Evolutionary conservation across 345 rosid genomes (phyloP), one percentile per base, ranked within the genome.

Genomic region (Hypericum perforatum): DNA sequence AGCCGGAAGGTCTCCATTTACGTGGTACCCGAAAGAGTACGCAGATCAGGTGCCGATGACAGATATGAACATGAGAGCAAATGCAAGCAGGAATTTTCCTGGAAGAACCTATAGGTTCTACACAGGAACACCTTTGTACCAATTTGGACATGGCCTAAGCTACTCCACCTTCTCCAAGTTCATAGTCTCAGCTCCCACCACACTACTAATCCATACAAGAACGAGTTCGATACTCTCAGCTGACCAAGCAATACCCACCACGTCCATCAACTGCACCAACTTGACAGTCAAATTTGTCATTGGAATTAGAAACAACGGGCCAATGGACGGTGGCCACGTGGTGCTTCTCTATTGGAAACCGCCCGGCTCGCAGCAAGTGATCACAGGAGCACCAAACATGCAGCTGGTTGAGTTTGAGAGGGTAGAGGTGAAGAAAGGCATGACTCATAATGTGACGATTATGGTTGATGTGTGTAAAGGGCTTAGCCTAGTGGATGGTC

Each of bases 281-380:
- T 59, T 73, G 61, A 38, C 43, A 38, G 16, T 74, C 14, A 16
- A 12, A 12, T 12, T 78, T 3, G 42, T 58, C 5, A 40, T 82
- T 0, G 79, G 80, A 0, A 81, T 80, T 48, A 75, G 59, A 52
- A 86, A 82, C 67, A 49, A 50, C 0, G 79, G 88, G 6, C 59
- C 58, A 6, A 47, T 59, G 57, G 57, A 46, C 2, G 95, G 90
- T 11, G 54, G 51, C 47, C 84, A 75, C 39, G 78, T 72, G 60
- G 80, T 82, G 45, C 75, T 83, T 32, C 67, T 86, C 55, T 78
- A 79, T 52, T 79, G 77, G 81, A 72, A 58, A 63, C 82, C 86
- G 0, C 75, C 78, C 0, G 57, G 56, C 43, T 43, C 74, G 2
- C 41, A 57, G 11, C 61, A 29, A 16, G 59, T 74, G 7, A 22